Conservation (phyloP, 2,329 filamentous ascomycete species). For the Emmonsiellopsis sp. region DNA sequence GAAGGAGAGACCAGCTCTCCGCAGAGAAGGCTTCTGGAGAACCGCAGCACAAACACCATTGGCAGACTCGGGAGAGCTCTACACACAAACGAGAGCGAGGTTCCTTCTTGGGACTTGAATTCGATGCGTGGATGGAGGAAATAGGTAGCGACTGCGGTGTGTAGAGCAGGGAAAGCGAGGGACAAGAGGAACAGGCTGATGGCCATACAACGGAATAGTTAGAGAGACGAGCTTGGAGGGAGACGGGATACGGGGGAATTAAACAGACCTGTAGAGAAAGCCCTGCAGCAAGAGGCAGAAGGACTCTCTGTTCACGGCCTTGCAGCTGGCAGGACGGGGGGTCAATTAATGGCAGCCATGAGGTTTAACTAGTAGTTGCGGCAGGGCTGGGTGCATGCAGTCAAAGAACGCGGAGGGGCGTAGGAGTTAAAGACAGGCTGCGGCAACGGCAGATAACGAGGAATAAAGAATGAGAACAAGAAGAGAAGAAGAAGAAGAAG, state of each 20-base stretch:
- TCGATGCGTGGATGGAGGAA: background rate
- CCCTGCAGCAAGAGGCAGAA: background rate
- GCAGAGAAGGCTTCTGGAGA: constrained; percentile 19
- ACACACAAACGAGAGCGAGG: background rate
- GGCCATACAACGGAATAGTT: background rate
- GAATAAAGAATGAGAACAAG: background rate
- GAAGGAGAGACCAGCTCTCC: constrained; percentile 35
- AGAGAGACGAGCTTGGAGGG: background rate
- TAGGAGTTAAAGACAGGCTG: background rate
- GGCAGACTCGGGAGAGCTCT: background rate
- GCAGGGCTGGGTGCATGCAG: background rate
- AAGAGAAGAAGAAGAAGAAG: background rate
- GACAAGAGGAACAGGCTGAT: background rate
- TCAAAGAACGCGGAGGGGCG: background rate
- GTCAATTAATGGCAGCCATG: background rate
- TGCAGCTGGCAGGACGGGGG: background rate
- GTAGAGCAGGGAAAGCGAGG: background rate
- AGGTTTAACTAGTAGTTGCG: background rate
- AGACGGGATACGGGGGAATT: background rate
- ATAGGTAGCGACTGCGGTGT: background rate
- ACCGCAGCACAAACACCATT: constrained; percentile 1
- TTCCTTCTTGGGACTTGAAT: background rate
- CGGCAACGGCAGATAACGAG: background rate
- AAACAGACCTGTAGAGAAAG: background rate
- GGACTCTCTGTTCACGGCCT: background rate